Evolutionary conservation across 164 flowering plant genomes (phyloP), one percentile per base, ranked within the genome.

Genomic region (Liquidambar formosana): DNA sequence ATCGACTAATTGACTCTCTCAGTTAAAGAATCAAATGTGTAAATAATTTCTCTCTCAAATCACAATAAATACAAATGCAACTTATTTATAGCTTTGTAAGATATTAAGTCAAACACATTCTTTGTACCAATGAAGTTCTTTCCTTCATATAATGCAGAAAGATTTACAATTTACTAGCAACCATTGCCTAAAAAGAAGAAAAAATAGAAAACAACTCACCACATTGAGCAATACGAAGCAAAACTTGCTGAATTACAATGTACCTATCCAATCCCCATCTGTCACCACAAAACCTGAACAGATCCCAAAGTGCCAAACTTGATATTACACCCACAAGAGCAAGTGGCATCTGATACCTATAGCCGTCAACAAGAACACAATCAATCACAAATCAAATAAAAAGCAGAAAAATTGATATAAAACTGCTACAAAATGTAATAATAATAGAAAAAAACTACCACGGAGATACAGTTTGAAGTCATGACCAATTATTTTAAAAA

Each of bases 291-390:
- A 76, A 77, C 66, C 77, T 86, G 69, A 93, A 79, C 48, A 74
- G 33, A 33, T 93, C 98, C 96, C 96, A 89, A 25, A 89, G 75
- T 28, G 81, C 94, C 80, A 93, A 77, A 76, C 90, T 71, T 10
- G 84, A 80, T 67, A 93, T 47, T 79, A 89, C 71, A 53, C 96
- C 98, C 51, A 85, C 60, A 62, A 91, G 85, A 28, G 98, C 88
- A 65, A 89, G 44, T 3, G 98, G 96, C 82, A 89, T 83, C 66
- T 90, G 87, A 68, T 93, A 91, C 82, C 98, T 89, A 68, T 25
- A 57, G 73, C 47, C 69, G 78, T 47, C 61, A 19, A 61, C 41
- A 49, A 27, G 23, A 38, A 71, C 9, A 28, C 5, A 47, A 62
- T 69, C 27, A 61, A 4, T 19, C 11, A 56, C 60, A 1, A 60